Base-by-base conservation (phyloP, 108 stramenopile genomes). In the Hondaea fermentalgiana region DNA sequence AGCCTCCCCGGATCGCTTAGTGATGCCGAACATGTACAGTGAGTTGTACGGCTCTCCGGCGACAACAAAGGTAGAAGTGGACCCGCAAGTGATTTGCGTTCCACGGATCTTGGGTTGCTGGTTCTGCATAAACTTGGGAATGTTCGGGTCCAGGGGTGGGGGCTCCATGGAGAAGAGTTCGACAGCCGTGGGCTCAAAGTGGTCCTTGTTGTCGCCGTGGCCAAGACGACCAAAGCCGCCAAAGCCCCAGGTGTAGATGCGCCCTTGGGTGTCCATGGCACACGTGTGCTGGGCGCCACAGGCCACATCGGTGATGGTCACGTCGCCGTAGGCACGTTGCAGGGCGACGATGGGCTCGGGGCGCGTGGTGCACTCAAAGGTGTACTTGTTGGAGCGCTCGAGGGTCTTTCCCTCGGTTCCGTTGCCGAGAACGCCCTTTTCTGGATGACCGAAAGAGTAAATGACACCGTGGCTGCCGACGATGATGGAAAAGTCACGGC, bases 221-320 rank as follows among this genome's bases (percentile, higher is more conserved):
- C 92, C 92, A 19, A 92, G 88, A 2, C 92, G 88, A 6, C 92
- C 92, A 64, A 90, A 92, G 42, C 89, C 91, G 53, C 92, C 92
- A 35, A 45, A 72, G 57, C 92, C 92, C 92, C 92, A 92, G 43
- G 92, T 92, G 72, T 92, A 92, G 29, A 92, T 89, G 14, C 88
- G 59, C 44, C 92, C 92, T 44, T 42, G 45, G 42, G 72, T 58
- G 83, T 90, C 90, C 58, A 92, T 53, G 19, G 89, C 90, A 43
- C 91, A 90, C 19, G 91, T 90, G 91, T 92, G 92, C 87, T 92
- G 91, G n/a, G 90, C 92, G 49, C 92, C 92, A 89, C 92, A 92
- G 71, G 90, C 91, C 5, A 92, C 91, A 58, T 89, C 44, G 25
- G 51, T 57, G 45, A 88, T 58, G 59, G 12, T 16, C 12, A 60